Evolutionary conservation across 768 basidiomycete genomes (phyloP).

Genomic region (Trichaptum fuscoviolaceum): DNA sequence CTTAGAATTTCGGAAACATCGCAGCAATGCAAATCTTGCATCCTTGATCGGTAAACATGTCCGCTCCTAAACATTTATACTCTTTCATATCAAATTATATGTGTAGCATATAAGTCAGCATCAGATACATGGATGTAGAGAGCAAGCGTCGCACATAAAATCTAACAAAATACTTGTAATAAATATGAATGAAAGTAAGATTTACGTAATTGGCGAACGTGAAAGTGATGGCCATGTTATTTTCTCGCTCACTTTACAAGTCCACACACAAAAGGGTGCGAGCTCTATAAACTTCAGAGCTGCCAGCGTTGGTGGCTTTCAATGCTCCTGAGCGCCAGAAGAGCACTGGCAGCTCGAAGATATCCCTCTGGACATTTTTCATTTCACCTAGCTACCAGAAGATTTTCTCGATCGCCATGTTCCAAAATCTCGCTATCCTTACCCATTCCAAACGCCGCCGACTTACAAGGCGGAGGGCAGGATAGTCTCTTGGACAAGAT

Average conservation of each 20-base stretch:
- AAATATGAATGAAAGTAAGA: too few relatives aligned
- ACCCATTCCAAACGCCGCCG: not conserved
- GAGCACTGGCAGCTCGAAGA: not conserved
- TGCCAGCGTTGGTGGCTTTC: conserved; percentile 1
- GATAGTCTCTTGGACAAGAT: not conserved
- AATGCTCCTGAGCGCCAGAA: not conserved
- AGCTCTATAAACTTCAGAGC: not conserved
- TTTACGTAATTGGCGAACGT: too few relatives aligned
- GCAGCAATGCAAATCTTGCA: too few relatives aligned
- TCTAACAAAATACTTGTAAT: too few relatives aligned
- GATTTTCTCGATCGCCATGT: not conserved
- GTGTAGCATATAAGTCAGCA: too few relatives aligned
- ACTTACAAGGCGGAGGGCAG: not conserved
- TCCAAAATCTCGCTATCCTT: not conserved
- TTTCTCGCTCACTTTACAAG: not conserved
- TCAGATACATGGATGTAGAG: too few relatives aligned
- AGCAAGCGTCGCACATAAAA: too few relatives aligned
- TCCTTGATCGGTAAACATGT: too few relatives aligned
- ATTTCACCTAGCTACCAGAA: not conserved
- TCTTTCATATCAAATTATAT: too few relatives aligned
- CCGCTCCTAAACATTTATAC: too few relatives aligned
- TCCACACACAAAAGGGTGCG: not conserved
- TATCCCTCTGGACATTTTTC: not conserved
- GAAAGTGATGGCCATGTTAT: not conserved
- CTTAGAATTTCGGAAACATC: too few relatives aligned